Evolutionary conservation across 441 rosid genomes (phyloP).

Genomic region (Lagerstroemia fauriei): DNA sequence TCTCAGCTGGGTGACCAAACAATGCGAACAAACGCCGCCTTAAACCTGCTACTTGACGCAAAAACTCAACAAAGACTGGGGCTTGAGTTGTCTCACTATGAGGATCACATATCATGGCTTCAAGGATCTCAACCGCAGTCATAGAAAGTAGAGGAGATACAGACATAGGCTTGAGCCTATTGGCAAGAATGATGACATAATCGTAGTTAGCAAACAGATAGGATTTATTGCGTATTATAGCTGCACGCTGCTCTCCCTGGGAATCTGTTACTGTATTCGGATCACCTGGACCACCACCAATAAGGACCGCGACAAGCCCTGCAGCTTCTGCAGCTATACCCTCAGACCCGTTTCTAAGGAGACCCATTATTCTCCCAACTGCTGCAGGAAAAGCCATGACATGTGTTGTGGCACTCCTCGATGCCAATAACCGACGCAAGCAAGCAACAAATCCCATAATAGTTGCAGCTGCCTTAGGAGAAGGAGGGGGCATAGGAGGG

Average conservation of each 20-base stretch:
- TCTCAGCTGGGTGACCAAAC: slow-evolving; percentile 99
- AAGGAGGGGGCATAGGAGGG: slow-evolving; percentile 94
- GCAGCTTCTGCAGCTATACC: slow-evolving; percentile 95
- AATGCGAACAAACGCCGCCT: slow-evolving; percentile 91
- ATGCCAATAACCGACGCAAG: slow-evolving; percentile 87
- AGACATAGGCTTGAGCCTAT: slow-evolving; percentile 91
- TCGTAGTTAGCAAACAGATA: slow-evolving; percentile 81
- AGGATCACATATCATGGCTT: slow-evolving; percentile 99
- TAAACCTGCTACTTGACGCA: slow-evolving; percentile 95
- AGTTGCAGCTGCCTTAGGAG: slow-evolving; percentile 98
- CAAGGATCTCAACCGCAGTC: slow-evolving; percentile 97
- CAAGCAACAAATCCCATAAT: slow-evolving; percentile 96
- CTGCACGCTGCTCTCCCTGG: slow-evolving; percentile 91
- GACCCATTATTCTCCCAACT: slow-evolving; percentile 98
- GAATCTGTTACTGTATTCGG: slow-evolving; percentile 59
- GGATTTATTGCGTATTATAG: slow-evolving; percentile 95
- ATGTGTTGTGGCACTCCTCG: slow-evolving; percentile 93
- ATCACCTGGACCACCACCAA: slow-evolving; percentile 85
- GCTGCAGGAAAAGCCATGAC: slow-evolving; percentile 99
- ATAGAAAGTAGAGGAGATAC: slow-evolving; percentile 93
- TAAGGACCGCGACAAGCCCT: slow-evolving; percentile 79
- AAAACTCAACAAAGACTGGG: slow-evolving; percentile 94
- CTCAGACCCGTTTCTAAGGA: slow-evolving; percentile 96
- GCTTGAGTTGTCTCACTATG: slow-evolving; percentile 97
- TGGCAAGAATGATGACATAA: slow-evolving; percentile 75